Evolutionary conservation across 2,329 filamentous ascomycete species (phyloP).

Genomic region (Boeremia lycopersici): DNA sequence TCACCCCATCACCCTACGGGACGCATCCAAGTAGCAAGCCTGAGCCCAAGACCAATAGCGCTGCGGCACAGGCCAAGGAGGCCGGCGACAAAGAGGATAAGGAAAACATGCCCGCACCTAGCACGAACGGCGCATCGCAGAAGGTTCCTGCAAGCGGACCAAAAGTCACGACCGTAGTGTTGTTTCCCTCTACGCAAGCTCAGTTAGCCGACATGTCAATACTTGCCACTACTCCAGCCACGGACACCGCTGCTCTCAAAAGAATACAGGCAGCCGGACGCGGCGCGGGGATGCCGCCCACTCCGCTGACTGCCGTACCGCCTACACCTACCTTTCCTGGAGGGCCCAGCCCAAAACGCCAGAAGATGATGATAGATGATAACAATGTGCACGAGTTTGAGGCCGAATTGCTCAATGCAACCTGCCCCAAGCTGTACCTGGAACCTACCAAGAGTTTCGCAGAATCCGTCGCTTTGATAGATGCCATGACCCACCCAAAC

Average conservation of each 20-base stretch:
- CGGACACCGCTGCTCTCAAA: slow-evolving; percentile 56
- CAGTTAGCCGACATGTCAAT: slow-evolving; percentile 76
- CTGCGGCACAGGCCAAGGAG: slow-evolving; percentile 31
- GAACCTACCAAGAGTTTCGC: slow-evolving; percentile 73
- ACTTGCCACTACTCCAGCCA: slow-evolving; percentile 71
- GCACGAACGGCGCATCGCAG: slow-evolving; percentile 48
- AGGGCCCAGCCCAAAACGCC: slow-evolving; percentile 71
- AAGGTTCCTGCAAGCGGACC: slow-evolving; percentile 55
- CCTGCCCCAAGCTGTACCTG: slow-evolving; percentile 75
- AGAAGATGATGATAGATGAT: slow-evolving; percentile 77
- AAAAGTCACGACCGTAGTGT: slow-evolving; percentile 76
- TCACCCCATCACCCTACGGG: slow-evolving; percentile 86
- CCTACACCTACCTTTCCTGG: slow-evolving; percentile 63
- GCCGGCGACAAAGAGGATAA: slow-evolving; percentile 52
- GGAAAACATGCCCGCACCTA: slow-evolving; percentile 63
- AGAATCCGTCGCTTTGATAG: slow-evolving; percentile 74
- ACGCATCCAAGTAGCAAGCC: slow-evolving; percentile 63
- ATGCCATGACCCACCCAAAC: slow-evolving; percentile 74
- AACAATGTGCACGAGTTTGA: slow-evolving; percentile 77
- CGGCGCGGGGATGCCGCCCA: slow-evolving; percentile 66
- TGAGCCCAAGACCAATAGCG: slow-evolving; percentile 30
- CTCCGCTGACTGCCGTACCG: slow-evolving; percentile 61
- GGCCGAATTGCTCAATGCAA: slow-evolving; percentile 74
- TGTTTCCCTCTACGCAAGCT: slow-evolving; percentile 81
- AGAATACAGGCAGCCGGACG: slow-evolving; percentile 55